Conservation (phyloP, 306 rosid species). For the Vachellia pachyceras region DNA sequence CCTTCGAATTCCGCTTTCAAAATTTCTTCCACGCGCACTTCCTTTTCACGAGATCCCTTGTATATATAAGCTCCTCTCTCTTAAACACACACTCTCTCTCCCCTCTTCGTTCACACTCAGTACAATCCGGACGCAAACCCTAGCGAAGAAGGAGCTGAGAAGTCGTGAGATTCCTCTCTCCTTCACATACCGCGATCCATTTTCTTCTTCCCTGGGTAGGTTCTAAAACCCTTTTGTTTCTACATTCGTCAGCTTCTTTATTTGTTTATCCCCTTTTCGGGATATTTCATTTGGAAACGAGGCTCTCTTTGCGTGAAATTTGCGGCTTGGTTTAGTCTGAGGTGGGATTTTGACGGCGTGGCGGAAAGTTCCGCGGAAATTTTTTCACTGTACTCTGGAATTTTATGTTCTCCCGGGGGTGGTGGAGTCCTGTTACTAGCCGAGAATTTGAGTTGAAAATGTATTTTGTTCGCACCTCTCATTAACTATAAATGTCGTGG, state of each 20-base stretch:
- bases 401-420: background rate
- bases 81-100: background rate
- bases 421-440: background rate
- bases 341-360: slow-evolving; percentile 9
- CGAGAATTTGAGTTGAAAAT: background rate
- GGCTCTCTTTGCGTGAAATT: background rate
- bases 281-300: background rate
- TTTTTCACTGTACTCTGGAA: background rate
- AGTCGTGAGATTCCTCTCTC: slow-evolving; percentile 38
- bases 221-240: background rate
- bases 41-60: background rate
- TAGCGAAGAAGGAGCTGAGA: slow-evolving; percentile 52
- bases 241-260: background rate
- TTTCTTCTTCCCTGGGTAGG: slow-evolving; percentile 43
- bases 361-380: background rate
- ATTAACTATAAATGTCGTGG: background rate
- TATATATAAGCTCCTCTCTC: background rate
- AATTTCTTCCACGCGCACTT: no score
- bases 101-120: slow-evolving; percentile 47
- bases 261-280: background rate
- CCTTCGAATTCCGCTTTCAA: no score
- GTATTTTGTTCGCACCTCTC: background rate
- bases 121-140: slow-evolving; percentile 59
- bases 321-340: background rate
- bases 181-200: slow-evolving; percentile 41